Base-by-base conservation (phyloP, 2,329 filamentous ascomycete species). In the Venturia nashicola region DNA sequence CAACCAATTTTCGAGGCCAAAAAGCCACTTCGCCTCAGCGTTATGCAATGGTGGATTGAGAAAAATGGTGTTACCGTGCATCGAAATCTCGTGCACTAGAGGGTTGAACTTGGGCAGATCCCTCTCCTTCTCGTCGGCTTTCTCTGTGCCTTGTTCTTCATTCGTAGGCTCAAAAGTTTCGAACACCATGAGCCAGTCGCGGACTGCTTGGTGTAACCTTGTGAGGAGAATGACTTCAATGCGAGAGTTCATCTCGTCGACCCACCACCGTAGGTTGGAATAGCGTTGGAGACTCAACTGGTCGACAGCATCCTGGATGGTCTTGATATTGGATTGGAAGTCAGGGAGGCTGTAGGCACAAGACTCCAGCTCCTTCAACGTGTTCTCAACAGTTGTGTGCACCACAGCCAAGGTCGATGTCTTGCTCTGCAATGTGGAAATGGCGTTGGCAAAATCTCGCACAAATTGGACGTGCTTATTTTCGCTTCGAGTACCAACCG, bases 381-480 rank as follows among this genome's bases (percentile, higher is more conserved):
- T 88, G 71, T 91, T 91, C 70, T 96, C 90, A 27, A 88, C 82
- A 32, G 83, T 91, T n/a, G 87, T 80, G 71, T 96, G 87, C 67
- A 96, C 95, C 6, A 85, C 84, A 54, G 85, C 82, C 61, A 99
- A 79, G 0, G 89, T 88, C 12, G 86, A 82, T 0, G 92, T 91
- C 78, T 99, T 99, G 64, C 82, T 83, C 75, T 99, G 94, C 1
- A 99, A 82, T 18, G 94, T 82, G 0, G 91, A 93, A 6, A 96
- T 91, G 0, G 92, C 87, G 1, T 86, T 84, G 44, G 91, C 92
- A 70, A 99, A 96, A 70, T 97, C 91, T 40, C 92, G 89, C 60
- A 99, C 92, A 72, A 97, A 99, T 72, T 96, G 89, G 61, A 97
- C 91, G 74, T 99, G 95, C 74, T 92, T 94, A 77, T 90, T 96